These are phyloP conservation scores for Pouteria glomerata DNA, from an alignment of 148 eudicot species.

Conservation along the genomic window DNA sequence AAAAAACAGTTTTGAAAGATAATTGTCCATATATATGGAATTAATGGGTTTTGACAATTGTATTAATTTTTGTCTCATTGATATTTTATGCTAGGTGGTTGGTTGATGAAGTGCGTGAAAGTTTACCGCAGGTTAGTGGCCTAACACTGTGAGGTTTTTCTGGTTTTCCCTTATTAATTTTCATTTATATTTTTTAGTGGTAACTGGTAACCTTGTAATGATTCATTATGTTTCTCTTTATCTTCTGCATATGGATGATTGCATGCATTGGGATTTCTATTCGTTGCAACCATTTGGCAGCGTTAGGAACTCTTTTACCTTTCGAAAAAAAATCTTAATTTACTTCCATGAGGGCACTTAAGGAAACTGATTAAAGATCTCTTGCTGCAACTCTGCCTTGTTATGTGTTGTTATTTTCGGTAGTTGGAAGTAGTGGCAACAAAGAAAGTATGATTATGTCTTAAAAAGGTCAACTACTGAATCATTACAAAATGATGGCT, in stretches of 20 bases:
- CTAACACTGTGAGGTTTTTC: background rate
- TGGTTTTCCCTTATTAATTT: background rate
- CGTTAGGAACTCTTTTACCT: background rate
- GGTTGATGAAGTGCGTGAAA: conserved; percentile 86
- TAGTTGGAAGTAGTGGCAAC: background rate
- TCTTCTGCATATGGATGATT: background rate
- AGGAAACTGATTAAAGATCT: background rate
- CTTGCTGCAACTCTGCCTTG: background rate
- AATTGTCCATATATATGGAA: background rate
- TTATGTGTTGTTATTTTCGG: background rate
- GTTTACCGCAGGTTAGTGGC: conserved; percentile 72
- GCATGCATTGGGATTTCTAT: conserved; percentile 3
- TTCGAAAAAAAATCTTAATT: background rate
- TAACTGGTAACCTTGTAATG: background rate
- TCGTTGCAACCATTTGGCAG: background rate
- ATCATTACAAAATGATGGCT: background rate
- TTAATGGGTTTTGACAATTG: background rate
- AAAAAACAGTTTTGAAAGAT: background rate
- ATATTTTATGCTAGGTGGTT: conserved; percentile 63
- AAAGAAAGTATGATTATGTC: background rate
- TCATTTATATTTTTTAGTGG: conserved; percentile 1
- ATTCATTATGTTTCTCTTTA: background rate
- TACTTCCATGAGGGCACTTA: background rate
- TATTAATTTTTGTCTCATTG: conserved; percentile 5
- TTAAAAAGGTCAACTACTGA: background rate